These are phyloP conservation scores for Ophiocordyceps sinensis DNA, from an alignment of 2,329 filamentous ascomycete genomes.

Conservation along the genomic window DNA sequence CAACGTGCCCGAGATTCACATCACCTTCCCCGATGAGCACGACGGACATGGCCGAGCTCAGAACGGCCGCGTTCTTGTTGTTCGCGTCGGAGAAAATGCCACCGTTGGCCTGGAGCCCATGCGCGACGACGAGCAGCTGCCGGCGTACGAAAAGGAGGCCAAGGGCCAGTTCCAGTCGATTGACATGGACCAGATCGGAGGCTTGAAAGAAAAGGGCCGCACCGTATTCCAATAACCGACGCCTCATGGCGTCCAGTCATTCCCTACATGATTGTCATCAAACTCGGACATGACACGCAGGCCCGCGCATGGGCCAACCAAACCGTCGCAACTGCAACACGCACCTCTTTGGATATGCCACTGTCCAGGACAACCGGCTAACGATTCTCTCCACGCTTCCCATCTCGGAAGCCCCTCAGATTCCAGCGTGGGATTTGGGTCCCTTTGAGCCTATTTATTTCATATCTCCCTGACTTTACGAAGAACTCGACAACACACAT, in stretches of 20 bases:
- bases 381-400: neutral
- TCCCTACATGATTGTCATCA: neutral
- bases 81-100: constrained; percentile 76
- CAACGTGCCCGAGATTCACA: constrained; percentile 86
- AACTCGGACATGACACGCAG: neutral
- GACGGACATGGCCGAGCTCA: constrained; percentile 70
- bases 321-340: neutral
- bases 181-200: constrained; percentile 88
- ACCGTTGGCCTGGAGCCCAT: constrained; percentile 80
- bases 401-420: neutral
- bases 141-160: constrained; percentile 76
- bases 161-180: constrained; percentile 77
- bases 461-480: neutral
- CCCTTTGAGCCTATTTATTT: neutral
- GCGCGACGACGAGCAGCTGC: constrained; percentile 64
- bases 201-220: constrained; percentile 76
- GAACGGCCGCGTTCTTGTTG: constrained; percentile 80
- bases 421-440: neutral
- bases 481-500: neutral
- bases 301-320: no score
- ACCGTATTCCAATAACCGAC: constrained; percentile 17
- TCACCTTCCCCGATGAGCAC: constrained; percentile 94
- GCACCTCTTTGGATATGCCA: neutral
- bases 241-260: neutral
- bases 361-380: neutral